phyloP scores from a whole-genome alignment of 345 rosid species.

The Moricandia moricandioides region DNA sequence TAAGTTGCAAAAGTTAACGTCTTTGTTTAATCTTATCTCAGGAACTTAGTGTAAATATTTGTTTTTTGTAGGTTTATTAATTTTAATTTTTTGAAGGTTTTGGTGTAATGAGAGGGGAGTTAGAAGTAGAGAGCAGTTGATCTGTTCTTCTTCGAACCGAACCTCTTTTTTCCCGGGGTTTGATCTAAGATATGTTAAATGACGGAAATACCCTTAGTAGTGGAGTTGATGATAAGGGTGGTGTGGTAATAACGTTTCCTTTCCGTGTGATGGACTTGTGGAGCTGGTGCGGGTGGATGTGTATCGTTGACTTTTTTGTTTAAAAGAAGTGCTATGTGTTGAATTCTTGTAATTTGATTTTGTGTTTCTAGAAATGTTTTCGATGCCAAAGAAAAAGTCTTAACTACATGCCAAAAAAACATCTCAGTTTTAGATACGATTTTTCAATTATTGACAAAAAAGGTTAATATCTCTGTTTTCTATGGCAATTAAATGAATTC shows the following conservation, averaged over 20 bases:
- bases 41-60: neutral
- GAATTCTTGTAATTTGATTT: neutral
- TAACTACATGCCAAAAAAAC: conserved; percentile 10
- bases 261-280: conserved; percentile 25
- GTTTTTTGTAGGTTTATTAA: conserved; percentile 3
- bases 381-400: neutral
- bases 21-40: conserved; percentile 2
- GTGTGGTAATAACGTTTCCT: neutral
- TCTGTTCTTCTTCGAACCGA: conserved; percentile 35
- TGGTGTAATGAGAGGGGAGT: conserved; percentile 8
- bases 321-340: conserved; percentile 1
- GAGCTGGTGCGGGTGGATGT: conserved; percentile 32
- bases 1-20: conserved; percentile 3
- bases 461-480: conserved; percentile 3
- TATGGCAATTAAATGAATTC: conserved; percentile 3
- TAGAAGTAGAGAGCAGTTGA: conserved; percentile 33
- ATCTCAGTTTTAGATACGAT: conserved; percentile 11
- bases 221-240: neutral
- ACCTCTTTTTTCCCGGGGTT: conserved; percentile 7
- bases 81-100: neutral
- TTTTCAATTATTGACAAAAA: conserved; percentile 5
- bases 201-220: conserved; percentile 2
- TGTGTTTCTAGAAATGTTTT: conserved; percentile 12
- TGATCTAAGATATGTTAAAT: neutral
- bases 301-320: conserved; percentile 25